These are phyloP conservation scores for Amanita pallidorosea DNA, from an alignment of 768 basidiomycete genomes.

Conservation along the genomic window DNA sequence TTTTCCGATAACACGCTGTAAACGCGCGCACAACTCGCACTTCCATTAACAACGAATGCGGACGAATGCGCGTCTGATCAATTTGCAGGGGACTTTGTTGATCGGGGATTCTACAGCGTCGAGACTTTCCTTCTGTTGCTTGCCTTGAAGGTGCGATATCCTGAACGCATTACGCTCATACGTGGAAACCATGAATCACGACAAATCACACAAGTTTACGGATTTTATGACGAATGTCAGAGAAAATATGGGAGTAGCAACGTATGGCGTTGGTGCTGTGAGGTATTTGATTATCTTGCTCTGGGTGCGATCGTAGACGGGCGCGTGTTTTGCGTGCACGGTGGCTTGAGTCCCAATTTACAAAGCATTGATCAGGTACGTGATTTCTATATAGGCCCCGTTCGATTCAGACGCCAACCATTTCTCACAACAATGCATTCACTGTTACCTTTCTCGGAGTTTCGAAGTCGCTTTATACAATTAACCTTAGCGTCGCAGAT, in stretches of 20 bases:
- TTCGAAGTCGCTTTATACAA: background rate
- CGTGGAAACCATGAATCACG: constrained; percentile 96
- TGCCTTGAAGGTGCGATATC: constrained; percentile 94
- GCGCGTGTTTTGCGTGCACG: constrained; percentile 94
- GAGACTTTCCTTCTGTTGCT: constrained; percentile 93
- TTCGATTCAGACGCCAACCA: background rate
- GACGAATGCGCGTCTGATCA: background rate
- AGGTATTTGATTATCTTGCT: constrained; percentile 95
- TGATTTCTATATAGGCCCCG: constrained; percentile 2
- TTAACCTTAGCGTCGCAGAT: constrained; percentile 40
- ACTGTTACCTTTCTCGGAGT: background rate
- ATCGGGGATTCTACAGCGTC: constrained; percentile 94
- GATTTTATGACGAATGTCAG: constrained; percentile 94
- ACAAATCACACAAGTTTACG: constrained; percentile 95
- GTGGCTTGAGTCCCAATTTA: constrained; percentile 86
- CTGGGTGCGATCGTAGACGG: constrained; percentile 96
- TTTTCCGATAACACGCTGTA: background rate
- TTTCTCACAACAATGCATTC: background rate
- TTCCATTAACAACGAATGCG: background rate
- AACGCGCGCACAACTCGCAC: background rate
- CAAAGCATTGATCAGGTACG: constrained; percentile 81
- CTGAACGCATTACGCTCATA: constrained; percentile 93
- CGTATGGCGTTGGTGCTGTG: constrained; percentile 98
- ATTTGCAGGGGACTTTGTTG: constrained; percentile 84
- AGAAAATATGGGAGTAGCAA: constrained; percentile 89